Conservation (phyloP, 2,329 filamentous ascomycete genomes). For the Coleophoma cylindrospora region DNA sequence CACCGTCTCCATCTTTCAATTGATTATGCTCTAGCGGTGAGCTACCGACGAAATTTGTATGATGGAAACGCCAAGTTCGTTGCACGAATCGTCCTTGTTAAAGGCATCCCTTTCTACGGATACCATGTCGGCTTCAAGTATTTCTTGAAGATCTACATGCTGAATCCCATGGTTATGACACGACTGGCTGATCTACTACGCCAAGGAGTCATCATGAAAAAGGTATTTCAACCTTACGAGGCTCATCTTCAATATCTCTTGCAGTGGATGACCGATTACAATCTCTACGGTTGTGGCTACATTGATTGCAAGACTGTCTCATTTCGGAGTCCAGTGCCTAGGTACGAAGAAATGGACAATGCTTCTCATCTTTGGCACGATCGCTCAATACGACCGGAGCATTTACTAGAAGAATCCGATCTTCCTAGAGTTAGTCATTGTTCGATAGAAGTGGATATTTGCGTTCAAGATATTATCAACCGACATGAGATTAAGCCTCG, state of each 20-base stretch:
- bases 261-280: slow-evolving; percentile 99
- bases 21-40: slow-evolving; percentile 82
- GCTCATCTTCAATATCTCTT: slow-evolving; percentile 87
- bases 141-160: slow-evolving; percentile 91
- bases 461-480: slow-evolving; percentile 84
- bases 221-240: slow-evolving; percentile 85
- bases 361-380: slow-evolving; percentile 74
- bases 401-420: slow-evolving; percentile 55
- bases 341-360: slow-evolving; percentile 54
- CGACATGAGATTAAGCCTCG: slow-evolving; percentile 69
- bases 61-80: slow-evolving; percentile 69
- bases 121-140: slow-evolving; percentile 88
- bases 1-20: slow-evolving; percentile 78
- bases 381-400: slow-evolving; percentile 54
- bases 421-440: slow-evolving; percentile 83
- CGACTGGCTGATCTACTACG: slow-evolving; percentile 80
- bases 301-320: slow-evolving; percentile 66
- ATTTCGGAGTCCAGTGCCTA: slow-evolving; percentile 74
- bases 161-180: slow-evolving; percentile 84
- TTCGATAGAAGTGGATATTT: slow-evolving; percentile 83
- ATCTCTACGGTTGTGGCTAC: slow-evolving; percentile 89
- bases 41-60: slow-evolving; percentile 73
- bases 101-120: slow-evolving; percentile 93
- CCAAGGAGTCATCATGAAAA: slow-evolving; percentile 82
- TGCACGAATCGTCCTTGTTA: slow-evolving; percentile 85